A percentile compares a stretch with the other conserved stretches of the same genome.
Evolutionary conservation across 805 yeast genomes (phyloP).

Genomic region (Wickerhamomyces mucosus): DNA sequence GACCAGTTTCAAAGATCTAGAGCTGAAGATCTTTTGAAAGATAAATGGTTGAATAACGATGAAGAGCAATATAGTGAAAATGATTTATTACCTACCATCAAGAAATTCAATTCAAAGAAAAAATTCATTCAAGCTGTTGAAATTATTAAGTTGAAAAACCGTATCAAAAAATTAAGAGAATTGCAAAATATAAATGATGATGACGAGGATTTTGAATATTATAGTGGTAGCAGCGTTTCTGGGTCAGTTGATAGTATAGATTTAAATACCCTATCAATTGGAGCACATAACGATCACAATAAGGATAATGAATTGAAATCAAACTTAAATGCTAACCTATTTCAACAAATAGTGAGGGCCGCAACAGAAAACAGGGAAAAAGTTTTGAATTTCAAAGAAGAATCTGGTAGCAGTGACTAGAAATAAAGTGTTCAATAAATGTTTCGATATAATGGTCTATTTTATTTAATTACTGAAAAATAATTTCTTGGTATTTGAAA

Average conservation of each 20-base stretch:
- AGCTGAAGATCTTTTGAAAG: conserved; percentile 50
- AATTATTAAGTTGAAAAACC: conserved; percentile 71
- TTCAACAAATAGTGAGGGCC: conserved; percentile 62
- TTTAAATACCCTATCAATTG: conserved; percentile 1
- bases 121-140: conserved; percentile 83
- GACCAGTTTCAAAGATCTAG: conserved; percentile 65
- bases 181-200: conserved; percentile 40
- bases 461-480: too few relatives aligned
- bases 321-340: conserved; percentile 39
- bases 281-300: not conserved
- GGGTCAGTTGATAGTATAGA: conserved; percentile 20
- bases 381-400: conserved; percentile 5
- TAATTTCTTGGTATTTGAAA: too few relatives aligned
- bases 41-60: conserved; percentile 64
- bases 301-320: conserved; percentile 5
- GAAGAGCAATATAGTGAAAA: conserved; percentile 34
- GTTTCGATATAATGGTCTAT: too few relatives aligned
- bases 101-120: conserved; percentile 72
- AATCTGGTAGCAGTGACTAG: not conserved
- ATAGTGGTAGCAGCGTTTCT: too few relatives aligned
- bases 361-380: conserved; percentile 42
- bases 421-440: too few relatives aligned
- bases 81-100: conserved; percentile 75
- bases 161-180: conserved; percentile 61
- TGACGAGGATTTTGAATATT: conserved; percentile 14